Evolutionary conservation across 495 filamentous ascomycete genomes (phyloP), one percentile per base, ranked within the genome.

Genomic region (Staphylotrichum longicolle): DNA sequence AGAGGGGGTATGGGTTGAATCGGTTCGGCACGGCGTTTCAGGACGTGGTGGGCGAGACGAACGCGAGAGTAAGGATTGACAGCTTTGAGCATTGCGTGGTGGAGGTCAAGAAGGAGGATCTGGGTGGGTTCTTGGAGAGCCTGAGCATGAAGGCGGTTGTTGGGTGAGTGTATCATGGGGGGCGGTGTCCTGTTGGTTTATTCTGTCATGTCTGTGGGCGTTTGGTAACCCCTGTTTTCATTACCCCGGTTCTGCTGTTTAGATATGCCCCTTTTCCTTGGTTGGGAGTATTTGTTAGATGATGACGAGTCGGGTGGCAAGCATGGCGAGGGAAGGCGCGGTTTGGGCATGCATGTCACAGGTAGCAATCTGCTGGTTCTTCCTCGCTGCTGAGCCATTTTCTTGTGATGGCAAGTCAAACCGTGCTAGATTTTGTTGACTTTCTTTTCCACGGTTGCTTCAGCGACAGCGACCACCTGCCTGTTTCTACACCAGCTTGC

Each of bases 1-100:
- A 84, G 45, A 83, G 82, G 55, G 86, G 88, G 30, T 86, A 87
- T 47, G 86, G 91, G 8, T 75, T 87, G 55, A 98, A 98, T 73
- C 85, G 86, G 50, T 98, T 98, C 66, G 95, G 93, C 11, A 90
- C 87, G 70, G 94, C 95, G 9, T 98, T 98, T 75, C 91, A 96
- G 70, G 93, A 96, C 68, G 95, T 98, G 7, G 89, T 96, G 27
- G 84, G 86, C 57, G 91, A 96, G 78, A 98, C 93, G 44, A 92
- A 86, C 62, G 90, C 93, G 4, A 79, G 92, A 14, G 91, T 98
- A 20, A 79, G 91, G 58, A 96, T 97, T 65, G 94, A 98, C 72
- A 93, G 88, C 75, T 98, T 98, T 74, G 95, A 98, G 75, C 88
- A 96, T 72, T 96, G 91, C 65, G 95, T 98, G 9, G 91, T 97